A percentile compares a stretch with the other conserved stretches of the same genome.
These are phyloP conservation scores for Aspergillus ostianus DNA, from an alignment of 495 filamentous ascomycete genomes.

Conservation along the genomic window DNA sequence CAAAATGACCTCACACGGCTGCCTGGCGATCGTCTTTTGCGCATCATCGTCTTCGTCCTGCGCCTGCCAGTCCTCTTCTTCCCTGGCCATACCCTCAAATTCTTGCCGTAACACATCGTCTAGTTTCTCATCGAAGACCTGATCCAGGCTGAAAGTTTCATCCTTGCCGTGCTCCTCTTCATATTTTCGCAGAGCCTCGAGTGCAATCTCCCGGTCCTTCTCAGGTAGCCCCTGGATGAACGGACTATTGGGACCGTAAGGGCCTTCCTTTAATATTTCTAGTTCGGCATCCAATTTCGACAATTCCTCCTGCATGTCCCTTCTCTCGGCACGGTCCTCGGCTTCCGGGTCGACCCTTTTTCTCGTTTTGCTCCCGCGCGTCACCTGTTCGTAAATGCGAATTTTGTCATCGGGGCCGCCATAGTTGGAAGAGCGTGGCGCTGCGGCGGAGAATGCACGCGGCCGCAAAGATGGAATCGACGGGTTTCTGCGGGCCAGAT, in stretches of 20 bases:
- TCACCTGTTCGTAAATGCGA: slow-evolving; percentile 44
- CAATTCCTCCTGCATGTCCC: slow-evolving; percentile 44
- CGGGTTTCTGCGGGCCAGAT: slow-evolving; percentile 36
- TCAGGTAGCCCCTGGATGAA: slow-evolving; percentile 44
- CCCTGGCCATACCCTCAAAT: slow-evolving; percentile 38
- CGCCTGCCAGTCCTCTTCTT: slow-evolving; percentile 40
- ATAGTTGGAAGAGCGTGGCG: slow-evolving; percentile 34
- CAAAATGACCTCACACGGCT: slow-evolving; percentile 24
- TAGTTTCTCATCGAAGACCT: slow-evolving; percentile 46
- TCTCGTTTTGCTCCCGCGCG: slow-evolving; percentile 30
- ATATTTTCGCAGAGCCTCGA: slow-evolving; percentile 44
- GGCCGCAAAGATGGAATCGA: slow-evolving; percentile 23
- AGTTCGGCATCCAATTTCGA: slow-evolving; percentile 57
- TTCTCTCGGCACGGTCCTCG: slow-evolving; percentile 45
- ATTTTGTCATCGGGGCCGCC: slow-evolving; percentile 46
- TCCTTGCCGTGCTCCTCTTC: slow-evolving; percentile 30
- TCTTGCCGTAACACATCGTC: slow-evolving; percentile 44
- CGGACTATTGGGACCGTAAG: slow-evolving; percentile 40
- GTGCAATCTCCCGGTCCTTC: slow-evolving; percentile 37
- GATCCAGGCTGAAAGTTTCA: slow-evolving; percentile 28
- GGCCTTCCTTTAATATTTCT: slow-evolving; percentile 41
- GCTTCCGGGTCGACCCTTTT: slow-evolving; percentile 50
- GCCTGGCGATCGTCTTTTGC: slow-evolving; percentile 18
- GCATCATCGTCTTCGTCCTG: slow-evolving; percentile 20
- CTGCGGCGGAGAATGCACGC: slow-evolving; percentile 35